Base-by-base conservation (phyloP, 352 stramenopile genomes). In the Phytophthora europaea region DNA sequence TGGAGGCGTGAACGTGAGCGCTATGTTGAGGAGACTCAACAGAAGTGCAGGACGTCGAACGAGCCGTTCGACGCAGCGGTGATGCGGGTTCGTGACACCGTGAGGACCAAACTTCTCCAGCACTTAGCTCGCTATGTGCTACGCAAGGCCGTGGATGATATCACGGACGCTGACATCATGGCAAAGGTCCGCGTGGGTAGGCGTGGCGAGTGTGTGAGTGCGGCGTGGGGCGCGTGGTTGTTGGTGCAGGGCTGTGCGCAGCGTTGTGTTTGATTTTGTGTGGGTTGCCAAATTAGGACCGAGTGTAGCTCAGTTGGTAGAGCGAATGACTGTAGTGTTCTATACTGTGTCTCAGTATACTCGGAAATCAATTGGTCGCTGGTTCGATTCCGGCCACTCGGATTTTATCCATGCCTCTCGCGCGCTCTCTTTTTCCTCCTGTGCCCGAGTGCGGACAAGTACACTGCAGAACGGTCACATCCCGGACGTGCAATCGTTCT, bases 21-120 rank as follows among this genome's bases (percentile, higher is more conserved):
- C 51, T 78, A 65, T 56, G 71, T 61, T 55, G 33, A 60, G 28
- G 70, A 74, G 26, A 70, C 71, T 54, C 48, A 57, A 53, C 57
- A 78, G 18, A 62, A 64, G 43, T 75, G 60, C 47, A 45, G 33
- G 6, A 59, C 55, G 23, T 67, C 31, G 34, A 60, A 67, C 43
- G 72, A 75, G 55, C 31, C 61, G 34, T 70, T 65, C 48, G 65
- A 68, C 15, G 45, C 48, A 6, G 64, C 62, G n/a, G 67, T 68
- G 33, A 65, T 64, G n/a, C 66, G 34, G 34, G 34, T 43, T 43
- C 34, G 34, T 7, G 34, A 43, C 34, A 43, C 34, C 34, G 34
- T 43, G 34, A 43, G 34, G 34, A 4, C 34, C 34, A 43, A 43
- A 43, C 34, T 43, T 43, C 34, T 43, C 4, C 34, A 7, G 2